These are phyloP conservation scores for Trichoderma sp. DNA, from an alignment of 2,329 filamentous ascomycete species.

Conservation along the genomic window DNA sequence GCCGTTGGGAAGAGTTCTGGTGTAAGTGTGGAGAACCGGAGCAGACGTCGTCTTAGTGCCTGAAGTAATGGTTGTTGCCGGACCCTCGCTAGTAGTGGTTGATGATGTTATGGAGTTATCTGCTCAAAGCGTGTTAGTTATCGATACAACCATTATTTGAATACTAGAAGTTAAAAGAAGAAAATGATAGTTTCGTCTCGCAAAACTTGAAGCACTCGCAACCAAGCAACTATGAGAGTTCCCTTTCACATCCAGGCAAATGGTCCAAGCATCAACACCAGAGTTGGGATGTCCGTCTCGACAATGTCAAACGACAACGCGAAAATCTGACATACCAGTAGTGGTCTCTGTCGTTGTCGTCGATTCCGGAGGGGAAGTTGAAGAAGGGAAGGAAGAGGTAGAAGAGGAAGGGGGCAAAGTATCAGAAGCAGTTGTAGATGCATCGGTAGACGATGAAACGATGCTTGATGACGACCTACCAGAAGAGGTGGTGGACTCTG, in stretches of 20 bases:
- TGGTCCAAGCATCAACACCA: neutral
- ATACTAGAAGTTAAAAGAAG: conserved; percentile 2
- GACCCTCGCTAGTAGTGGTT: conserved; percentile 6
- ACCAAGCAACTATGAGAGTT: conserved; percentile 5
- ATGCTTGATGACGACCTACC: conserved; percentile 37
- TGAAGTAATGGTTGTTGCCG: conserved; percentile 34
- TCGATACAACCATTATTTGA: neutral
- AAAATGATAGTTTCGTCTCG: neutral
- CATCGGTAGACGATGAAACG: conserved; percentile 28
- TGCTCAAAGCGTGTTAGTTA: neutral
- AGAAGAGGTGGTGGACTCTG: conserved; percentile 34
- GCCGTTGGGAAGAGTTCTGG: conserved; percentile 49
- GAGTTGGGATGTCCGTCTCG: neutral
- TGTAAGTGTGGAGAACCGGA: conserved; percentile 43
- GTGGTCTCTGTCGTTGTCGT: conserved; percentile 26
- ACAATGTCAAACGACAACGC: conserved; percentile 25
- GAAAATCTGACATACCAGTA: conserved; percentile 36
- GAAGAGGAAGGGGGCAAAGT: conserved; percentile 28
- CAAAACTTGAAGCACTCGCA: neutral
- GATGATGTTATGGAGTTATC: conserved; percentile 25
- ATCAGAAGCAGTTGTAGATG: conserved; percentile 31
- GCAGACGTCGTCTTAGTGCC: conserved; percentile 39
- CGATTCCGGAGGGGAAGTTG: conserved; percentile 22
- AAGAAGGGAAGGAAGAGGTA: conserved; percentile 24
- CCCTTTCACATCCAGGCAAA: neutral